These are phyloP conservation scores for Geranium incanum DNA, from an alignment of 441 rosid genomes.

Conservation along the genomic window DNA sequence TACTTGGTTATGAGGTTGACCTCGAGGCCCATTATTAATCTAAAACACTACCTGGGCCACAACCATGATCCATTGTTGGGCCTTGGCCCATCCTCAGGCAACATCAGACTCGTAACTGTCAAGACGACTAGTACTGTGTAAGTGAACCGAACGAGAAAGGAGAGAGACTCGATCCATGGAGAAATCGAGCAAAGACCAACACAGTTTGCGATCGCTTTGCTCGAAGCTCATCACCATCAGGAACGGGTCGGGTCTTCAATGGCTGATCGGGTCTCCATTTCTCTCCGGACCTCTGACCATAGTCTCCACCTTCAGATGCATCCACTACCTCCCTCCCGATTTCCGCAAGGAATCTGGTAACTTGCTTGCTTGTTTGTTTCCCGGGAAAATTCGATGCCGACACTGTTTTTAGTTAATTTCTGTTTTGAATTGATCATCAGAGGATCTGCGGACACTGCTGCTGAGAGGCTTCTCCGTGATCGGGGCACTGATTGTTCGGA, in stretches of 20 bases:
- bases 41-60: not conserved
- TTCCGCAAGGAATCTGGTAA: constrained; percentile 66
- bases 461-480: constrained; percentile 64
- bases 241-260: constrained; percentile 52
- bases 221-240: constrained; percentile 37
- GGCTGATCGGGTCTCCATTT: constrained; percentile 84
- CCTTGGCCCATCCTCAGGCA: not conserved
- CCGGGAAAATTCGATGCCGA: not conserved
- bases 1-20: no score
- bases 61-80: not conserved
- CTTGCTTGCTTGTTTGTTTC: not conserved
- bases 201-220: constrained; percentile 47
- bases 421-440: constrained; percentile 38
- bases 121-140: not conserved
- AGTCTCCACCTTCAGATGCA: constrained; percentile 64
- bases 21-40: no score
- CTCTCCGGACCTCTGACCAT: constrained; percentile 51
- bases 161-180: constrained; percentile 27
- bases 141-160: not conserved
- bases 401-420: not conserved
- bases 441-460: constrained; percentile 55
- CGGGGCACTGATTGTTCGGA: constrained; percentile 45
- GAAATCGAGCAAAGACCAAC: constrained; percentile 21
- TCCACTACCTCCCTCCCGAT: constrained; percentile 38
- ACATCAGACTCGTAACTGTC: not conserved